Conservation (phyloP, 352 stramenopile species). For the Thalassiosira ordinaria region DNA sequence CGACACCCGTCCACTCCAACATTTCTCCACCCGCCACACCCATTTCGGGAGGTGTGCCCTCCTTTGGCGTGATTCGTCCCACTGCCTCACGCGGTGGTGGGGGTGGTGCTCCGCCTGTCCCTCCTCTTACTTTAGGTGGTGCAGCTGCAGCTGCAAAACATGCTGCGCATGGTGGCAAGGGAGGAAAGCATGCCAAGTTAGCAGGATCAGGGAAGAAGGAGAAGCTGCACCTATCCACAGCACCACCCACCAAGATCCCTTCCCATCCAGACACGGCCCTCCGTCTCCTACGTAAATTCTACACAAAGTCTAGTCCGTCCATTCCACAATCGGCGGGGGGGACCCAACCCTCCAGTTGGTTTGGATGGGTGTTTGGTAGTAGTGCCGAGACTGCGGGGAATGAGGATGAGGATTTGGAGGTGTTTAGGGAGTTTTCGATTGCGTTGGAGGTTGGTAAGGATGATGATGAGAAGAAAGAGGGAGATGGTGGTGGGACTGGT, state of each 20-base stretch:
- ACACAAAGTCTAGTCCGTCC: conserved; percentile 58
- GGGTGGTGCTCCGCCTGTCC: neutral
- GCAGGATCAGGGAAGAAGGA: no score
- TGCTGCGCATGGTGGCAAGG: no score
- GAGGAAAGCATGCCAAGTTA: no score
- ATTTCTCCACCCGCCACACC: neutral
- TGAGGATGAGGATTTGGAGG: conserved; percentile 60
- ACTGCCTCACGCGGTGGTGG: neutral
- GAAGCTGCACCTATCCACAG: no score
- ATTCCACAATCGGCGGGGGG: conserved; percentile 64
- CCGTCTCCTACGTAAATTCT: conserved; percentile 77
- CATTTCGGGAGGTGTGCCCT: neutral
- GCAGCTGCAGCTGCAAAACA: no score
- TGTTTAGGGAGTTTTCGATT: conserved; percentile 57
- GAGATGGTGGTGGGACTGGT: neutral
- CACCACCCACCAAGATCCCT: conserved; percentile 30
- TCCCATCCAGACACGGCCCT: conserved; percentile 64
- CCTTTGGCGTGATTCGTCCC: no score
- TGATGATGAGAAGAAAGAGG: neutral
- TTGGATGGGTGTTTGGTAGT: conserved; percentile 64
- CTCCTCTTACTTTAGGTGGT: neutral
- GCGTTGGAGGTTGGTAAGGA: conserved; percentile 30
- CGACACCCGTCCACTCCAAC: conserved; percentile 41
- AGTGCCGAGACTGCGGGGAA: conserved; percentile 14
- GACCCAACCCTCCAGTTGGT: conserved; percentile 49